Conservation (phyloP, 2,329 filamentous ascomycete species). For the Leptographium galeiforme region DNA sequence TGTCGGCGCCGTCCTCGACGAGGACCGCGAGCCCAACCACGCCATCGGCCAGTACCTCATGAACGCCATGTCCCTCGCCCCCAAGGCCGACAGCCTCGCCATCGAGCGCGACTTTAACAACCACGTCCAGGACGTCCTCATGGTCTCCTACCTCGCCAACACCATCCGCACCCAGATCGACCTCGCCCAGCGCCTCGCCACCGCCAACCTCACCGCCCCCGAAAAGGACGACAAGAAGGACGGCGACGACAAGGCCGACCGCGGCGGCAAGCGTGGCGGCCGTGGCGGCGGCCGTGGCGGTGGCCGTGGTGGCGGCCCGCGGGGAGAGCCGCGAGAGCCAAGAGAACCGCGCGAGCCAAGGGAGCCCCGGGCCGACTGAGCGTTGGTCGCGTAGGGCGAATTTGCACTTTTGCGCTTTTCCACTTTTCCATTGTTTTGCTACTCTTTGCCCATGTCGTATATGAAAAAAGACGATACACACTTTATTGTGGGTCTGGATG, state of each 20-base stretch:
- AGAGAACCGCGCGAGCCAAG: constrained; percentile 24
- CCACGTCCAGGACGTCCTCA: constrained; percentile 96
- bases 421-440: not conserved
- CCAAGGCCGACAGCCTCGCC: constrained; percentile 81
- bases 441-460: constrained; percentile 8
- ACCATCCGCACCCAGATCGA: constrained; percentile 99
- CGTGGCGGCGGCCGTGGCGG: constrained; percentile 25
- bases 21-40: constrained; percentile 79
- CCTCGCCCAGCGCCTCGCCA: constrained; percentile 85
- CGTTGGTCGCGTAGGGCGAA: not conserved
- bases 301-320: constrained; percentile 28
- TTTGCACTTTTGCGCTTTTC: too few species aligned
- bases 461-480: not conserved
- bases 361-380: constrained; percentile 20
- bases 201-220: constrained; percentile 42
- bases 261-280: constrained; percentile 23
- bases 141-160: constrained; percentile 96
- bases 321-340: constrained; percentile 37
- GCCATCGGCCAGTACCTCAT: constrained; percentile 90
- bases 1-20: constrained; percentile 86
- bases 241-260: constrained; percentile 25
- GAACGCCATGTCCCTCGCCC: constrained; percentile 82
- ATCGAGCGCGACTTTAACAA: constrained; percentile 99
- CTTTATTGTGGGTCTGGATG: not conserved
- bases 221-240: constrained; percentile 29